Evolutionary conservation across 2,329 filamentous ascomycete genomes (phyloP).

Genomic region (Hortaea werneckii): DNA sequence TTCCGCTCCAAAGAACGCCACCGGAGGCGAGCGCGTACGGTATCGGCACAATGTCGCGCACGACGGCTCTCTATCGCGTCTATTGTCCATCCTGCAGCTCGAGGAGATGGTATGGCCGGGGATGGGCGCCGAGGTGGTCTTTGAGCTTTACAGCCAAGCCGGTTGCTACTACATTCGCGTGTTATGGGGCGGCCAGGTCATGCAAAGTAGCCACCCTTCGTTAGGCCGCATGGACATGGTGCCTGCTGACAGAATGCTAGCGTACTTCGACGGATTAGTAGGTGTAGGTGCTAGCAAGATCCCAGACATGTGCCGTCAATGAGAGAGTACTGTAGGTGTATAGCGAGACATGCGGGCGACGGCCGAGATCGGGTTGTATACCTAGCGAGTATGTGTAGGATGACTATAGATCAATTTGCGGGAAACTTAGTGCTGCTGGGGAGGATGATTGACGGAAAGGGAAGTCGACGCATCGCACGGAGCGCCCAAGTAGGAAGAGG

Average conservation of each 20-base stretch:
- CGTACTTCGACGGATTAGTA: conserved; percentile 62
- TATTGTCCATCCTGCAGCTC: conserved; percentile 61
- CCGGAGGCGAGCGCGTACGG: conserved; percentile 24
- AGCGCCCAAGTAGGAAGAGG: too few relatives aligned
- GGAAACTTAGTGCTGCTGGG: too few relatives aligned
- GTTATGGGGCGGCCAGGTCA: conserved; percentile 57
- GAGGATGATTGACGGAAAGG: too few relatives aligned
- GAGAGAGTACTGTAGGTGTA: too few relatives aligned
- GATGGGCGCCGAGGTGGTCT: conserved; percentile 70
- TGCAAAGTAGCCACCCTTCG: conserved; percentile 57
- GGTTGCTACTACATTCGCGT: conserved; percentile 50
- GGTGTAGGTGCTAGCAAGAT: conserved; percentile 41
- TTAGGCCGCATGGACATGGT: conserved; percentile 65
- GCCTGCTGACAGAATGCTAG: conserved; percentile 52
- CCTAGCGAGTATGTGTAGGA: too few relatives aligned
- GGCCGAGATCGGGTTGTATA: too few relatives aligned
- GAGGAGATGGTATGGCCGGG: conserved; percentile 76
- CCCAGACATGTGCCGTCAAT: conserved; percentile 10
- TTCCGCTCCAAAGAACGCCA: conserved; percentile 9
- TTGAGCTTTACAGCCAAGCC: conserved; percentile 55
- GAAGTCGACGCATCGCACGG: too few relatives aligned
- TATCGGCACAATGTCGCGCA: conserved; percentile 75
- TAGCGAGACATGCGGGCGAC: too few relatives aligned
- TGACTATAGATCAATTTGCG: too few relatives aligned
- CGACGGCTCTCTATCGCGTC: conserved; percentile 59